Conservation (phyloP, 2,329 filamentous ascomycete genomes). For the Fusarium stilboides region DNA sequence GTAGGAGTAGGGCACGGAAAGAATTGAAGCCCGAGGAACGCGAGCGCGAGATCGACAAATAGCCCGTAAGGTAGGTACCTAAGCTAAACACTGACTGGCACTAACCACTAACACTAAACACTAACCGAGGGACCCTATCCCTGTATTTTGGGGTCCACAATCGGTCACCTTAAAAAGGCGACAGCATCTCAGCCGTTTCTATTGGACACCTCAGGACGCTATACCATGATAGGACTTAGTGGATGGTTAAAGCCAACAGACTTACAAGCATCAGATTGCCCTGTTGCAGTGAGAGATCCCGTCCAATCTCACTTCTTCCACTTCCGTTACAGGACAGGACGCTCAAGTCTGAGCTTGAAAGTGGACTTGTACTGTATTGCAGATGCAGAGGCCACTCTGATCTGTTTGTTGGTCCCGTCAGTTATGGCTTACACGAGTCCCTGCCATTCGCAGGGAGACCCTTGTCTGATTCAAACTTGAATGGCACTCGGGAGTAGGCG, state of each 20-base stretch:
- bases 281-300: conserved; percentile 6
- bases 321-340: background rate
- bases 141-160: no score
- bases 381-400: background rate
- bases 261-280: conserved; percentile 31
- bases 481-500: conserved; percentile 10
- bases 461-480: conserved; percentile 9
- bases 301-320: background rate
- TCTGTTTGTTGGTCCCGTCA: background rate
- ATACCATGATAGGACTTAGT: background rate
- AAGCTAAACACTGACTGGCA: no score
- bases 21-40: no score
- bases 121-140: no score
- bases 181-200: background rate
- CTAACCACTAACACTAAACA: no score
- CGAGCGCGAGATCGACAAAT: no score
- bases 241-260: conserved; percentile 27
- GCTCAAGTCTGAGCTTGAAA: background rate
- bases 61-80: no score
- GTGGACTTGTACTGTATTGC: background rate
- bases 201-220: background rate
- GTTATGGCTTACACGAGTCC: conserved; percentile 7
- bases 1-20: no score
- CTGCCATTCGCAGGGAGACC: conserved; percentile 12
- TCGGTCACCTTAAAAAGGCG: conserved; percentile 7